Evolutionary conservation across 306 rosid species (phyloP).

Genomic region (Dalbergia cochinchinensis): DNA sequence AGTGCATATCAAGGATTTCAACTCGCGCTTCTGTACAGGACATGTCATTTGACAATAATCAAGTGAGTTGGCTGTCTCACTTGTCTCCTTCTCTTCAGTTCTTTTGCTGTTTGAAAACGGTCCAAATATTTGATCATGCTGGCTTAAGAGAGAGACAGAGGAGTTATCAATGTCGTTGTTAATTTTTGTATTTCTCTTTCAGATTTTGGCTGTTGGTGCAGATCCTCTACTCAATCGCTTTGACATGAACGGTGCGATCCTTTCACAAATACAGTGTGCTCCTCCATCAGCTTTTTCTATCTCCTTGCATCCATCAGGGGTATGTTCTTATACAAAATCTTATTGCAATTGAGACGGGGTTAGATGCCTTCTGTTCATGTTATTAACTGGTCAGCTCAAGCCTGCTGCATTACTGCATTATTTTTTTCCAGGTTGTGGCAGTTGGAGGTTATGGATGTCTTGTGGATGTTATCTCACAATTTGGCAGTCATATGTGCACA

Average conservation of each 20-base stretch:
- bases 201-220: constrained; percentile 89
- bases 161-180: background rate
- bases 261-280: constrained; percentile 91
- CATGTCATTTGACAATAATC: constrained; percentile 78
- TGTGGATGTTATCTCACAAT: constrained; percentile 89
- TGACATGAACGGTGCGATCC: constrained; percentile 81
- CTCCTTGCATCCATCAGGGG: constrained; percentile 83
- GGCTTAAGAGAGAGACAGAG: background rate
- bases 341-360: constrained; percentile 8
- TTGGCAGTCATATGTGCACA: constrained; percentile 94
- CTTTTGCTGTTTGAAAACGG: constrained; percentile 25
- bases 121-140: constrained; percentile 21
- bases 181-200: constrained; percentile 37
- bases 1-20: constrained; percentile 70
- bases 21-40: constrained; percentile 77
- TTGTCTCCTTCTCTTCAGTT: background rate
- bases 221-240: constrained; percentile 79
- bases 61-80: constrained; percentile 57
- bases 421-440: constrained; percentile 75
- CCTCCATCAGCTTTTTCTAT: constrained; percentile 82
- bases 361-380: constrained; percentile 6
- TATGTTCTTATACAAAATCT: constrained; percentile 50
- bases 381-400: constrained; percentile 37
- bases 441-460: constrained; percentile 92
- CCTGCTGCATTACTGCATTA: constrained; percentile 13